Evolutionary conservation across 148 eudicot species (phyloP), one percentile per base, ranked within the genome.

Genomic region (Rheum nobile): DNA sequence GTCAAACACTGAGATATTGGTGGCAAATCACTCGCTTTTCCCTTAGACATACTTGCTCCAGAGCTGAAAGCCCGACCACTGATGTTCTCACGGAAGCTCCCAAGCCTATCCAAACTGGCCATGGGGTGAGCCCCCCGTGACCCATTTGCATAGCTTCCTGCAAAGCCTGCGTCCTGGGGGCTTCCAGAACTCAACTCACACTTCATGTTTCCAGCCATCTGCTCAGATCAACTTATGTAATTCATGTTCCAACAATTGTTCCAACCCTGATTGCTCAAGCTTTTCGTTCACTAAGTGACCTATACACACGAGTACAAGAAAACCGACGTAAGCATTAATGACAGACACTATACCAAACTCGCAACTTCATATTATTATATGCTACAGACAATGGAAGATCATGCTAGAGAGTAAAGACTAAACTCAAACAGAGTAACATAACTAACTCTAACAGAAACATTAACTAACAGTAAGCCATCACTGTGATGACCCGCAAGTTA

Each of bases 81-180:
- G 75, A 76, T 77, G 74, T 82, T 85, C 81, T 91, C 97, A 24
- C 98, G 82, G 41, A 91, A 93, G 85, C 94, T 93, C 68, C 92
- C 88, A 38, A 91, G 80, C 86, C 95, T 87, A 80, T 86, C 95
- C 80, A 91, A 76, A 83, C 69, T 83, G 71, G 84, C 80, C 75
- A 83, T 88, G 39, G 85, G 48, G 77, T 84, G 79, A 74, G 72
- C 79, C 42, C 88, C 92, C 72, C 88, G 82, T 72, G 83, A 87
- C 57, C 89, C 89, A 81, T 78, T 86, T 38, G 84, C 72, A 75
- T 81, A 85, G 81, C 65, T 83, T 59, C 90, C 90, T 6, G 79
- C 74, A 77, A 83, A 85, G 59, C 85, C 83, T 6, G 88, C 71
- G 29, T 89, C 95, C 61, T 91, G 95, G 19, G 92, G 88, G 79